These are phyloP conservation scores for Malassezia dermatis DNA, from an alignment of 1,284 basidiomycete genomes.

Conservation along the genomic window DNA sequence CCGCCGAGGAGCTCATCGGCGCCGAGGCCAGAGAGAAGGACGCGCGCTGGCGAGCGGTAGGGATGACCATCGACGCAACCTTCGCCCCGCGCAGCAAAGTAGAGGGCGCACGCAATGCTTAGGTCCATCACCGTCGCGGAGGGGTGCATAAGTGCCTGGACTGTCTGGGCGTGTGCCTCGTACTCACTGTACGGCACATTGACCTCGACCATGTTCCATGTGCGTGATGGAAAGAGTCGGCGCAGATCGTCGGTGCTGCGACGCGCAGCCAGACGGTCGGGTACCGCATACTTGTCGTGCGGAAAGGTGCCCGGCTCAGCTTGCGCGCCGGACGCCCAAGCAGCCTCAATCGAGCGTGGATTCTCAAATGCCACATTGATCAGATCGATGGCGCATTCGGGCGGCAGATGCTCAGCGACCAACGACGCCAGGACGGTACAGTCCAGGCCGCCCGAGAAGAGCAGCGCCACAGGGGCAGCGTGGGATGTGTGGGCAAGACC, in stretches of 20 bases:
- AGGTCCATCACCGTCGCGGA: constrained; percentile 49
- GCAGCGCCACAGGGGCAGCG: constrained; percentile 60
- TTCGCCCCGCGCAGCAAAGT: constrained; percentile 72
- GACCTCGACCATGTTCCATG: constrained; percentile 85
- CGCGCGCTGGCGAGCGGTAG: constrained; percentile 67
- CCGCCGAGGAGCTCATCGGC: constrained; percentile 92
- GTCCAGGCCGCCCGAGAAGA: constrained; percentile 95
- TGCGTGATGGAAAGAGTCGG: constrained; percentile 60
- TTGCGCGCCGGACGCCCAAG: constrained; percentile 13
- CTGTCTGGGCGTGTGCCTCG: constrained; percentile 12
- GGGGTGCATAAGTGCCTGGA: constrained; percentile 29
- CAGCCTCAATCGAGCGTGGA: constrained; percentile 56
- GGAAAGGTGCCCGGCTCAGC: constrained; percentile 46
- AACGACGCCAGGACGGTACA: constrained; percentile 73
- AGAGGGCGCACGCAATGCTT: constrained; percentile 82
- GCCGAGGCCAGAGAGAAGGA: constrained; percentile 81
- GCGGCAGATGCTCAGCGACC: constrained; percentile 53
- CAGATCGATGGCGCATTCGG: constrained; percentile 71
- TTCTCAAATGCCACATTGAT: constrained; percentile 95
- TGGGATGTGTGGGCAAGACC: constrained; percentile 47
- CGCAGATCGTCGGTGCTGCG: constrained; percentile 67
- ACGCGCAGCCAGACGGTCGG: constrained; percentile 73
- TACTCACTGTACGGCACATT: constrained; percentile 69
- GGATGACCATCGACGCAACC: not conserved
- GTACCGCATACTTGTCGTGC: constrained; percentile 55